Evolutionary conservation across 2,329 filamentous ascomycete species (phyloP), one percentile per base, ranked within the genome.

Genomic region (Escovopsis weberi): DNA sequence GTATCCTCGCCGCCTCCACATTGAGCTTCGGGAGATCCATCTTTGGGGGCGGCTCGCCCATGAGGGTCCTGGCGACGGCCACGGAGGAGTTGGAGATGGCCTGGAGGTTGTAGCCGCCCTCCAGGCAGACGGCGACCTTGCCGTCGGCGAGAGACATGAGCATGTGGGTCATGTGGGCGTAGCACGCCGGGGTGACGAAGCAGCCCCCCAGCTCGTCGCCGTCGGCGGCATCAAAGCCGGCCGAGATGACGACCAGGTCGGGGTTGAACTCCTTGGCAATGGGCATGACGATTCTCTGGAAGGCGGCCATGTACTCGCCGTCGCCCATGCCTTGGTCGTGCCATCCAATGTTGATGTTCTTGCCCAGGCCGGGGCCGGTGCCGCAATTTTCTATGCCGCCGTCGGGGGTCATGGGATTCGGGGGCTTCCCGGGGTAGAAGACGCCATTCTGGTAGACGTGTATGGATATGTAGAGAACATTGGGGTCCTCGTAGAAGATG

Each of bases 131-230:
- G 2, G 85, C 84, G 12, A 98, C 73, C 56, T 88, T 94, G 26
- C 91, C 91, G 37, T 80, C 73, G 1, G 91, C 89, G 18, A 98
- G 70, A 2, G 85, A 87, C 88, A 95, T 96, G 39, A 98, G 75
- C 89, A 96, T 95, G 57, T 95, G 87, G 12, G 91, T 96, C 91
- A 98, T 96, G 57, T 98, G 89, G 12, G 88, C 85, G 58, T 96
- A 98, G 57, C 91, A 94, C 4, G 79, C 66, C 0, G 91, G 91
- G 1, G 87, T 82, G 5, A 98, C 91, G 55, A 86, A 89, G 59
- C 91, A 98, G 30, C 84, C 86, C 40, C 91, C 91, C 2, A 98
- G 73, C 55, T 91, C 81, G 59, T 98, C 91, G 11, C 91, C 91
- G 49, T 84, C 85, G 0, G 91, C 91, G 12, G 91, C 91, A 59